These are phyloP conservation scores for Leccinum uliginosum DNA, from an alignment of 768 basidiomycete species.

Conservation along the genomic window DNA sequence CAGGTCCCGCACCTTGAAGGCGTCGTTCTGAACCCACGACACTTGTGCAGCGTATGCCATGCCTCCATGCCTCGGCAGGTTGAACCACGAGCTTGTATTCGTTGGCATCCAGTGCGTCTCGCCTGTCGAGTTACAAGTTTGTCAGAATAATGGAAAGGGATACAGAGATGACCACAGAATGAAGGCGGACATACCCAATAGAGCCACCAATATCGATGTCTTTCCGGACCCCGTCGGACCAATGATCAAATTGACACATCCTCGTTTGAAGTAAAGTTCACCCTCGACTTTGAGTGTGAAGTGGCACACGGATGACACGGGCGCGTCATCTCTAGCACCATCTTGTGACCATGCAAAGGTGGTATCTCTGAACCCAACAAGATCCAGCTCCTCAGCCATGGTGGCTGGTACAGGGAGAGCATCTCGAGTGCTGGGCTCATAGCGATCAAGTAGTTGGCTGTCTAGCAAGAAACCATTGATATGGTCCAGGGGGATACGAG, in stretches of 20 bases:
- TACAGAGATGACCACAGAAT: too few relatives aligned
- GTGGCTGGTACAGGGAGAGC: not conserved
- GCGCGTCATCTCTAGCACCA: not conserved
- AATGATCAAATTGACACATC: not conserved
- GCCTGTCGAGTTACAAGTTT: not conserved
- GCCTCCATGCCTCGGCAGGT: not conserved
- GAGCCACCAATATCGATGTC: slow-evolving; percentile 1
- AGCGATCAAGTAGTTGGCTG: not conserved
- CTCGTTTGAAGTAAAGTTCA: not conserved
- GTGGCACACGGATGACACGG: not conserved
- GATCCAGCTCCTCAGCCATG: not conserved
- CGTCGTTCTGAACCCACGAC: slow-evolving; percentile 2
- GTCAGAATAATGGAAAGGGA: not conserved
- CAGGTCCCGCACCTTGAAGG: not conserved
- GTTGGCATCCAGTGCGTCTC: not conserved
- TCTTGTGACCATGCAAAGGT: not conserved
- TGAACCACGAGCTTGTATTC: not conserved
- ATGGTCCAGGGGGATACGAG: not conserved
- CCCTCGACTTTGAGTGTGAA: not conserved
- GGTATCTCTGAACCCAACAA: not conserved
- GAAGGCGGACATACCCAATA: not conserved
- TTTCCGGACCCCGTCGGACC: not conserved
- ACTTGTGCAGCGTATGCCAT: not conserved
- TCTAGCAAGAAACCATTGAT: not conserved
- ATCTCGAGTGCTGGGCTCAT: not conserved